phyloP scores from a whole-genome alignment of 2,329 filamentous ascomycete genomes.

The Alternaria ventricosa region DNA sequence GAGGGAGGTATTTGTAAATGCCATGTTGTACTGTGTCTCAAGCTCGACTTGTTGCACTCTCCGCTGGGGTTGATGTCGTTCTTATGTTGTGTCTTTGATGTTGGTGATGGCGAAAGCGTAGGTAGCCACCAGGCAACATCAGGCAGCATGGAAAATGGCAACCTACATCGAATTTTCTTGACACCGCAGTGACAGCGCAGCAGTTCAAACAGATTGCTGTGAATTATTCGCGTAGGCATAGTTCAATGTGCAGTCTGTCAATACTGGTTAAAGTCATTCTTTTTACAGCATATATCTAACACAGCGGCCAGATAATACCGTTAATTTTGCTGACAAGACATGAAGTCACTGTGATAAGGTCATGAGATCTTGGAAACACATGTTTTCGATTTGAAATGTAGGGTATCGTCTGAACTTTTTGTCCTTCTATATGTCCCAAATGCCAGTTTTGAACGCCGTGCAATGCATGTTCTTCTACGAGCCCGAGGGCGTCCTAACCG shows the following conservation, averaged over 20 bases:
- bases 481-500: neutral
- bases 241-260: fast-evolving
- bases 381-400: conserved; percentile 13
- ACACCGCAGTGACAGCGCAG: neutral
- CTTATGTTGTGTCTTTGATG: conserved; percentile 31
- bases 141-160: conserved; percentile 37
- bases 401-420: conserved; percentile 44
- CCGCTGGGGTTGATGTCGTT: conserved; percentile 1
- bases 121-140: conserved; percentile 45
- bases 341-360: neutral
- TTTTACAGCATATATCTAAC: neutral
- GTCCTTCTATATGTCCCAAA: conserved; percentile 30
- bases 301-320: neutral
- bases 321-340: neutral
- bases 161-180: conserved; percentile 16
- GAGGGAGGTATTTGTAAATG: conserved; percentile 66
- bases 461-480: conserved; percentile 32
- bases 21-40: conserved; percentile 43
- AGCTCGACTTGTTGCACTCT: conserved; percentile 9
- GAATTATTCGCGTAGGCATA: fast-evolving
- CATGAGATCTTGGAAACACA: neutral
- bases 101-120: conserved; percentile 23
- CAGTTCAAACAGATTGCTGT: neutral
- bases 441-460: conserved; percentile 38
- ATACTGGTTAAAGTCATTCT: fast-evolving